These are phyloP conservation scores for Cladosporium sp. DNA, from an alignment of 2,329 filamentous ascomycete species.

Conservation along the genomic window DNA sequence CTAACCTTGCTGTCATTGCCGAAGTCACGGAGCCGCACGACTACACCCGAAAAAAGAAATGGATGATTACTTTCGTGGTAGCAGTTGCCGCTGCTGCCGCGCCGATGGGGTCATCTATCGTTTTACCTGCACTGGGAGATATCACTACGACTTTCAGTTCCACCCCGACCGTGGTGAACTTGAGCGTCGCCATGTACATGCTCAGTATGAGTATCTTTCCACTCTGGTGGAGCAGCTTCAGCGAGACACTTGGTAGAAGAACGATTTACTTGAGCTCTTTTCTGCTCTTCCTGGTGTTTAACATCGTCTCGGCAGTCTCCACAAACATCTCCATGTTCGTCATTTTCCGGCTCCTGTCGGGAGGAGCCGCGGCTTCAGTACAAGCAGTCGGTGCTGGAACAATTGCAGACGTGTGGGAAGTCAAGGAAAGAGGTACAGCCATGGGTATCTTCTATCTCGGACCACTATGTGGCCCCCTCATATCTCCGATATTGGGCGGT, in stretches of 20 bases:
- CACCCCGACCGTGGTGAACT: constrained; percentile 61
- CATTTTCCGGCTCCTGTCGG: constrained; percentile 65
- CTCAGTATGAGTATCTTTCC: constrained; percentile 74
- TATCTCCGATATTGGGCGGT: constrained; percentile 73
- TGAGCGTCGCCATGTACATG: constrained; percentile 77
- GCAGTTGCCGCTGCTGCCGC: constrained; percentile 70
- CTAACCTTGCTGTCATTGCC: constrained; percentile 63
- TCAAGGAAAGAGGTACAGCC: constrained; percentile 64
- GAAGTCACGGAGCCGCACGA: constrained; percentile 72
- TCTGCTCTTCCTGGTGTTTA: constrained; percentile 64
- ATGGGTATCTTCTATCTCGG: constrained; percentile 82
- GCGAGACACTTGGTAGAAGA: constrained; percentile 63
- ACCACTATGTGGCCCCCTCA: constrained; percentile 65
- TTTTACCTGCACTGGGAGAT: constrained; percentile 66
- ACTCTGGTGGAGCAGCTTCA: constrained; percentile 81
- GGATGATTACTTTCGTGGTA: constrained; percentile 73
- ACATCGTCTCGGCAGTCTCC: constrained; percentile 61
- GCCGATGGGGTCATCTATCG: constrained; percentile 77
- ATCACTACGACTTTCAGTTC: constrained; percentile 58
- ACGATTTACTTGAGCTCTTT: constrained; percentile 76
- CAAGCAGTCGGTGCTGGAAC: constrained; percentile 80
- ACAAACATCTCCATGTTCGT: constrained; percentile 69
- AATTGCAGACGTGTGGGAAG: constrained; percentile 74
- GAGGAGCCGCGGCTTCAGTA: constrained; percentile 71
- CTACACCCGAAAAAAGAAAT: constrained; percentile 70